phyloP scores from a whole-genome alignment of 768 basidiomycete species.

The Xerocomus potaroensis region DNA sequence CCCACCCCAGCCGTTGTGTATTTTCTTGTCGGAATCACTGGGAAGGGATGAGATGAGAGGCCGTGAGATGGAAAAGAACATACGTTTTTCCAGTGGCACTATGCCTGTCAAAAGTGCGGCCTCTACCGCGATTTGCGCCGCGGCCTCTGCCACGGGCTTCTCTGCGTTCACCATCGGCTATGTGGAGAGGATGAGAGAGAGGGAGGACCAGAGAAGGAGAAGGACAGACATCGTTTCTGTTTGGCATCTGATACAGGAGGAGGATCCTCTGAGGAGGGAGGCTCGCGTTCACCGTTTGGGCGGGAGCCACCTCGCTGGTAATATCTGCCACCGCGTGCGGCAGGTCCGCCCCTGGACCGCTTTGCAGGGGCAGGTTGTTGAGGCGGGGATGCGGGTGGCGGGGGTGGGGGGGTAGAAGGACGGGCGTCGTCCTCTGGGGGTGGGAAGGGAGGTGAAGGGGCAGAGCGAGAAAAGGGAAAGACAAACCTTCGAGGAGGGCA shows the following conservation, averaged over 20 bases:
- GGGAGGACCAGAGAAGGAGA: not conserved
- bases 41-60: constrained; percentile 10
- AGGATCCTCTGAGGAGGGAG: constrained; percentile 36
- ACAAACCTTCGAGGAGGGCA: constrained; percentile 74
- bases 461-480: not conserved
- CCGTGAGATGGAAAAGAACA: constrained; percentile 26
- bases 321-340: constrained; percentile 65
- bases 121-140: constrained; percentile 48
- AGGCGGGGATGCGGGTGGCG: constrained; percentile 19
- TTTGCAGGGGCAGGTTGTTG: constrained; percentile 38
- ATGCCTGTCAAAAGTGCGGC: constrained; percentile 82
- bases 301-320: constrained; percentile 59
- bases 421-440: constrained; percentile 44
- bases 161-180: constrained; percentile 41
- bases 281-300: constrained; percentile 37
- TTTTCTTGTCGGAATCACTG: constrained; percentile 93
- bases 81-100: constrained; percentile 82
- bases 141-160: constrained; percentile 46
- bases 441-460: not conserved
- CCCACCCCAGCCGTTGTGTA: constrained; percentile 93
- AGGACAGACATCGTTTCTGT: constrained; percentile 30
- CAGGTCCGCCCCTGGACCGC: constrained; percentile 52
- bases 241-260: constrained; percentile 30
- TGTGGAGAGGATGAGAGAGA: constrained; percentile 6
- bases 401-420: constrained; percentile 34